Base-by-base conservation (phyloP, 495 filamentous ascomycete genomes). In the Neurospora discreta region DNA sequence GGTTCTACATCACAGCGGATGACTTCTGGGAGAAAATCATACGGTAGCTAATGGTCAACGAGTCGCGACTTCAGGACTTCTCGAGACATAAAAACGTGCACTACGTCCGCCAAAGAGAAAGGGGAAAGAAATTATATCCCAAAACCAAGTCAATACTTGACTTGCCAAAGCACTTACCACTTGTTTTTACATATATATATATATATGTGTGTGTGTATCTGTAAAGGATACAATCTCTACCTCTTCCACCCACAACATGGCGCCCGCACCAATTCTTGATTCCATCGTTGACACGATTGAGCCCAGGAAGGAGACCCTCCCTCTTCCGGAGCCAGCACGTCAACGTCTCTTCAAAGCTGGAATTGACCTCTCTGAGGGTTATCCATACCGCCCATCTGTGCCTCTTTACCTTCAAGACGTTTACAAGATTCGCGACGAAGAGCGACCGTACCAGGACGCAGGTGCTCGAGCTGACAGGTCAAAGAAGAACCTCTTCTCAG, bases 371-470 rank as follows among this genome's bases (percentile, higher is more conserved):
- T 87, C 87, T 2, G 79, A 85, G 0, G 89, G 89, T 1, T 92
- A 92, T 72, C 90, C 90, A 0, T 90, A 91, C 72, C 86, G 89
- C 5, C 90, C 89, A 5, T 82, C 86, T 3, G 85, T 84, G 71
- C 90, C 90, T 9, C 81, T 91, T 5, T 92, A 88, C 75, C 77
- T 90, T 5, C 87, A 92, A 70, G 90, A 92, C 71, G 89, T 90
- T 4, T 87, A 85, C 76, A 85, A 85, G 9, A 87, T 93, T 73
- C 84, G 90, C 10, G 79, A 85, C 78, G 82, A 87, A 30, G 85
- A 89, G 69, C 86, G 89, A 15, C 73, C 76, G 38, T 85, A 90
- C 72, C 77, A 86, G 18, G 90, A 92, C 68, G 85, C 89, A 1
- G 89, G 88, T 5, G 84, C 85, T 5, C 86, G 90, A 36, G 90